Conservation (phyloP, 2,329 filamentous ascomycete genomes). For the Rhytidhysteron rufulum region DNA sequence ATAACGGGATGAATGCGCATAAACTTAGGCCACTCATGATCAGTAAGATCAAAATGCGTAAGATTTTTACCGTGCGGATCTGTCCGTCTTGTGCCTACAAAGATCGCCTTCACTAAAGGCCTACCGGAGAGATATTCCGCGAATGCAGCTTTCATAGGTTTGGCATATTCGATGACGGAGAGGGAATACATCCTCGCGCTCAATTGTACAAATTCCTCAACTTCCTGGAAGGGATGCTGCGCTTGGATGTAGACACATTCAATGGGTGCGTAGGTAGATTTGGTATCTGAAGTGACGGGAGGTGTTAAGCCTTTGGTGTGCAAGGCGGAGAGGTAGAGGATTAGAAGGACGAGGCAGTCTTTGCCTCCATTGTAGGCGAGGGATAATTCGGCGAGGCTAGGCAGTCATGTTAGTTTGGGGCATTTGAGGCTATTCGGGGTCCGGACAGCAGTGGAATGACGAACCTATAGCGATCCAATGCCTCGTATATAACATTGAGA, state of each 20-base stretch:
- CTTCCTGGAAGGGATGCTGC: constrained; percentile 75
- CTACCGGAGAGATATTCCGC: constrained; percentile 67
- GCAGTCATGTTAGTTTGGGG: too few relatives aligned
- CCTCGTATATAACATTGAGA: constrained; percentile 69
- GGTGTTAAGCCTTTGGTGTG: constrained; percentile 33
- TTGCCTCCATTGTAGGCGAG: constrained; percentile 98
- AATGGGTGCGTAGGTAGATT: constrained; percentile 43
- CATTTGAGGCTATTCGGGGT: constrained; percentile 20
- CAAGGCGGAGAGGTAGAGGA: constrained; percentile 73
- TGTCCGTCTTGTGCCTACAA: constrained; percentile 83
- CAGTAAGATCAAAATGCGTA: constrained; percentile 81
- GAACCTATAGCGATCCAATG: constrained; percentile 71
- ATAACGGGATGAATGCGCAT: constrained; percentile 94
- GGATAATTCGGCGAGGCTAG: constrained; percentile 73
- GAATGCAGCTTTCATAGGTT: constrained; percentile 79
- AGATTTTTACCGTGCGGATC: constrained; percentile 83
- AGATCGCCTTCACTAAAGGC: constrained; percentile 68
- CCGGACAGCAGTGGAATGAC: too few relatives aligned
- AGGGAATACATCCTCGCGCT: constrained; percentile 70
- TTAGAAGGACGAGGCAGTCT: constrained; percentile 88
- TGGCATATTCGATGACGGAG: constrained; percentile 67
- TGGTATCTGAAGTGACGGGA: too few relatives aligned
- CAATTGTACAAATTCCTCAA: constrained; percentile 74
- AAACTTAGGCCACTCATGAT: constrained; percentile 84
- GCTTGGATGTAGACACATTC: constrained; percentile 89